Percentiles rank a stretch among this genome's conserved stretches.
Conservation (phyloP, 305 asterid species). For the Petunia hybrid region DNA sequence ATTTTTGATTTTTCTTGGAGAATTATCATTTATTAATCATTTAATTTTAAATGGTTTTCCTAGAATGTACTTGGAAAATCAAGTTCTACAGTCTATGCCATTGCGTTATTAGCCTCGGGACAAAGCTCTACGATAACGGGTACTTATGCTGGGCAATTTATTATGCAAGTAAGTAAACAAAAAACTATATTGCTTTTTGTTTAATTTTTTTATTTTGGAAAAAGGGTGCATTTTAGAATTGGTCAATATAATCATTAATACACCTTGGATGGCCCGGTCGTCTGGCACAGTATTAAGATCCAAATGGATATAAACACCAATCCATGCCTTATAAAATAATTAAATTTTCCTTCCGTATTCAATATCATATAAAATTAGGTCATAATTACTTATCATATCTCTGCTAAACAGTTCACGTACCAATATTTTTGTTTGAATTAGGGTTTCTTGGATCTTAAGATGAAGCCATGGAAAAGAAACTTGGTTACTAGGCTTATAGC, state of each 20-base stretch:
- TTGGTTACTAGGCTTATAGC: constrained; percentile 85
- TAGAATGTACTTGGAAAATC: constrained; percentile 90
- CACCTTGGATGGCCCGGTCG: no score
- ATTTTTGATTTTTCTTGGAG: not conserved
- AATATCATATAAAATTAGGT: no score
- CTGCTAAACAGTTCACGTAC: no score
- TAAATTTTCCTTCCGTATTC: not conserved
- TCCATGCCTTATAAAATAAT: no score
- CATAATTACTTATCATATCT: not conserved
- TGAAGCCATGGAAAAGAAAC: constrained; percentile 79
- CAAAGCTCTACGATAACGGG: constrained; percentile 96
- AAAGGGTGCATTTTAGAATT: no score
- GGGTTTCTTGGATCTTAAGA: constrained; percentile 91
- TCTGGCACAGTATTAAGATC: no score
- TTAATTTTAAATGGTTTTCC: not conserved
- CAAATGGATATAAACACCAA: no score
- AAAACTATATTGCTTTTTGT: no score
- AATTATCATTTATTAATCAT: not conserved
- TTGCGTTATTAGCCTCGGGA: constrained; percentile 90
- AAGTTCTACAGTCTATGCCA: constrained; percentile 79
- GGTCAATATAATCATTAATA: no score
- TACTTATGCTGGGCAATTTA: constrained; percentile 91
- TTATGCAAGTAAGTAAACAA: constrained; percentile 75
- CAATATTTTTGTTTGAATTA: constrained; percentile 22
- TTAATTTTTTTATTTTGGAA: not conserved